A percentile compares a stretch with the other conserved stretches of the same genome.
These are phyloP conservation scores for Dillenia turbinata DNA, from an alignment of 164 flowering plant species.

Conservation along the genomic window DNA sequence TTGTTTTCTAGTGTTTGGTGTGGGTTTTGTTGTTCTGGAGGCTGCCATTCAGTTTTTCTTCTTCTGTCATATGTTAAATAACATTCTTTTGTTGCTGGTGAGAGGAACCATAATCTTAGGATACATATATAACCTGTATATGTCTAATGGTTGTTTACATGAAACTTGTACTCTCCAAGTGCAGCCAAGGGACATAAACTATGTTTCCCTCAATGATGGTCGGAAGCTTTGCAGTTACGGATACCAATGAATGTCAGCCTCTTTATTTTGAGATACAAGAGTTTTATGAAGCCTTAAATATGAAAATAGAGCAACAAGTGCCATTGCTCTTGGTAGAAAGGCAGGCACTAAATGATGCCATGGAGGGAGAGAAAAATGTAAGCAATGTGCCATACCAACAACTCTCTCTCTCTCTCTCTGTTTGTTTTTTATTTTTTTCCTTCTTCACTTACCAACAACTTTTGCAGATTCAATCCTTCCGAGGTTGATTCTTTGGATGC, in stretches of 20 bases:
- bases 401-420: no score
- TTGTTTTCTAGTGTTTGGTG: no score
- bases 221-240: conserved; percentile 80
- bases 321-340: conserved; percentile 86
- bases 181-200: conserved; percentile 63
- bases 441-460: no score
- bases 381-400: conserved; percentile 1
- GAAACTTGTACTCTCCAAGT: conserved; percentile 9
- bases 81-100: no score
- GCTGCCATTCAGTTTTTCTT: no score
- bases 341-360: conserved; percentile 82
- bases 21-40: no score
- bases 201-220: conserved; percentile 68
- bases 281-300: conserved; percentile 67
- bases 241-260: conserved; percentile 68
- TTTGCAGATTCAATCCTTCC: no score
- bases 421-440: no score
- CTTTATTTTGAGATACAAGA: conserved; percentile 65
- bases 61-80: no score
- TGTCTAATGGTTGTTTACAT: not conserved
- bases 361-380: conserved; percentile 81
- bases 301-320: conserved; percentile 78
- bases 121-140: not conserved
- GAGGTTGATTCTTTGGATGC: no score
- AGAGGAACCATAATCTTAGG: no score